Conservation (phyloP, 1,284 basidiomycete genomes). For the Ganoderma boninense region DNA sequence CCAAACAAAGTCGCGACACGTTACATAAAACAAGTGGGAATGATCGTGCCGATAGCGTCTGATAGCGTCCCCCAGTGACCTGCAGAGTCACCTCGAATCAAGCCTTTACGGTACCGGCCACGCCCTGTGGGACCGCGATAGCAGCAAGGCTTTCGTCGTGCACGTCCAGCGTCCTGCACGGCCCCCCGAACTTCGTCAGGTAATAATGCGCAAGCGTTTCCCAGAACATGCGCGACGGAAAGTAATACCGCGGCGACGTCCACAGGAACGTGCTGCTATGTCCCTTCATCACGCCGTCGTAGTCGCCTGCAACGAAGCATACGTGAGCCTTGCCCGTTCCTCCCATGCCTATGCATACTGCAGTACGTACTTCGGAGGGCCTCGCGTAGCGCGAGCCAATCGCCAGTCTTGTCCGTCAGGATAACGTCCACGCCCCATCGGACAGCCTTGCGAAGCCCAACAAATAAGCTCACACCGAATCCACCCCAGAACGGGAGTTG, state of each 20-base stretch:
- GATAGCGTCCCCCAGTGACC: conserved; percentile 7
- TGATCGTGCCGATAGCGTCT: neutral
- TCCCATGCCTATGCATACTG: neutral
- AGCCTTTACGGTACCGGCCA: conserved; percentile 21
- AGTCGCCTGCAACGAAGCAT: conserved; percentile 59
- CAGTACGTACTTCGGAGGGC: conserved; percentile 65
- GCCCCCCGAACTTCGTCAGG: conserved; percentile 38
- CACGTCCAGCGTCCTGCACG: conserved; percentile 30
- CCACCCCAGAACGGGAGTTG: neutral
- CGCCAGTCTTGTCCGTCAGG: conserved; percentile 86
- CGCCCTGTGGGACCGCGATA: conserved; percentile 12
- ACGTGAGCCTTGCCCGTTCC: conserved; percentile 7
- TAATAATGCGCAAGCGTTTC: conserved; percentile 16
- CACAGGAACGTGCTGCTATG: conserved; percentile 79
- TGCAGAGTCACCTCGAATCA: conserved; percentile 16
- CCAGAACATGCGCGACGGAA: conserved; percentile 48
- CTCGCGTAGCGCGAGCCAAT: conserved; percentile 78
- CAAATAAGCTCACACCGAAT: conserved; percentile 14
- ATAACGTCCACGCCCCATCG: conserved; percentile 93
- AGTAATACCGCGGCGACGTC: conserved; percentile 72
- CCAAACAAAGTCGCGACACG: neutral
- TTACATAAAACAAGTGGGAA: conserved; percentile 9
- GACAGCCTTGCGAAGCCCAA: conserved; percentile 64
- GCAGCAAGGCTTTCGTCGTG: conserved; percentile 5
- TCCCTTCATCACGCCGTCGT: conserved; percentile 65